These are phyloP conservation scores for Puccinia hordei DNA, from an alignment of 1,284 basidiomycete genomes.

Conservation along the genomic window DNA sequence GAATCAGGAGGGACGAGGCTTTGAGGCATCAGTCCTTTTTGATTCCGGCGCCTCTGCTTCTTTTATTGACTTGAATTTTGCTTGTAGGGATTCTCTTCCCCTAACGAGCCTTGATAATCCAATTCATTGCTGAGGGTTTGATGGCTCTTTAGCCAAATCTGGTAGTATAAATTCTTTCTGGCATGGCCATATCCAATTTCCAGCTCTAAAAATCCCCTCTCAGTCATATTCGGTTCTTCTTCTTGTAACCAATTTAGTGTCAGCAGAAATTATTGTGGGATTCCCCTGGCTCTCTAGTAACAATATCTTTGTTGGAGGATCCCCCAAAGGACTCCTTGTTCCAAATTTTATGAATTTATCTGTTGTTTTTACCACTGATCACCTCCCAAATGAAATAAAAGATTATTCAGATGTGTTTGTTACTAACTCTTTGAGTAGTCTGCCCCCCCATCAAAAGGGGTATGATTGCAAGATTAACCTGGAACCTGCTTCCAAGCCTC, in stretches of 20 bases:
- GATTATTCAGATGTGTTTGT: background rate
- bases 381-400: background rate
- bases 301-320: background rate
- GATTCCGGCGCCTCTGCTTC: constrained; percentile 1
- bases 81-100: background rate
- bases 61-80: background rate
- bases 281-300: background rate
- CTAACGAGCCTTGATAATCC: no score
- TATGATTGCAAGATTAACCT: constrained; percentile 10
- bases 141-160: background rate
- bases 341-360: background rate
- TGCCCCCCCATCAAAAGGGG: background rate
- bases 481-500: background rate
- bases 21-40: background rate
- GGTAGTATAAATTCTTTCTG: background rate
- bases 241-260: background rate
- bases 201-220: background rate
- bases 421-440: background rate
- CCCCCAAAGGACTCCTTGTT: background rate
- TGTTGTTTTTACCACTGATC: background rate
- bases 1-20: no score
- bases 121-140: background rate
- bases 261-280: background rate
- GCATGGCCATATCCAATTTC: background rate
- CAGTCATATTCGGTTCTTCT: background rate